A percentile compares a stretch with the other conserved stretches of the same genome.
Conservation (phyloP, 208 protist genomes). For the Acanthamoeba divionensis region DNA sequence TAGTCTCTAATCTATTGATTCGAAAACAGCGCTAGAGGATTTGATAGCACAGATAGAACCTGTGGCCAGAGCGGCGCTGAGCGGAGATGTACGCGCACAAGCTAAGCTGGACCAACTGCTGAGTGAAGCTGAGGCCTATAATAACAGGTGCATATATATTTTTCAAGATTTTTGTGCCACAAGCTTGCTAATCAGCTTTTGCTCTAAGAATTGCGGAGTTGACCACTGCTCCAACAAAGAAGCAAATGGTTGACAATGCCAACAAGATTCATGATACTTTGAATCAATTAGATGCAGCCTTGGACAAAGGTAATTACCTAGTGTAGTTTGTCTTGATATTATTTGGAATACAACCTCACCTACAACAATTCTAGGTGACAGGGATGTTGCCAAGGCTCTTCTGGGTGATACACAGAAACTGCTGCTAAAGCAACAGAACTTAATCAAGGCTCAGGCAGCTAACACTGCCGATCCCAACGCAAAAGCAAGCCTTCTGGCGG, state of each 20-base stretch:
- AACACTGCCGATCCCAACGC: not conserved
- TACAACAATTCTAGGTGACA: not conserved
- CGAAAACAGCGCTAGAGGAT: not conserved
- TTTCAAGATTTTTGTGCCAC: no score
- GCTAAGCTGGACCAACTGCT: conserved; percentile 8
- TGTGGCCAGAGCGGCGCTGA: not conserved
- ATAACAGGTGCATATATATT: not conserved
- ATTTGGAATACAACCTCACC: no score
- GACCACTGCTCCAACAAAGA: not conserved
- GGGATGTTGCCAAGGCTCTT: not conserved
- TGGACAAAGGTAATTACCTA: not conserved
- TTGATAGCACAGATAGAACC: not conserved
- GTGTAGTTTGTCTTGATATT: no score
- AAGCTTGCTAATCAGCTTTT: no score
- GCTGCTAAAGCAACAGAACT: not conserved
- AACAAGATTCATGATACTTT: not conserved
- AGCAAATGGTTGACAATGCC: conserved; percentile 1
- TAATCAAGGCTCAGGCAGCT: not conserved
- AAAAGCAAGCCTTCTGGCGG: not conserved
- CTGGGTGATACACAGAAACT: not conserved
- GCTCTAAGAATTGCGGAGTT: not conserved
- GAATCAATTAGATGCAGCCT: not conserved
- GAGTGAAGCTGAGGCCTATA: not conserved
- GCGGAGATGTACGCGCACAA: not conserved
- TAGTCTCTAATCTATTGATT: no score